These are phyloP conservation scores for Acanthamoeba sp. DNA, from an alignment of 208 protist genomes.

Conservation along the genomic window DNA sequence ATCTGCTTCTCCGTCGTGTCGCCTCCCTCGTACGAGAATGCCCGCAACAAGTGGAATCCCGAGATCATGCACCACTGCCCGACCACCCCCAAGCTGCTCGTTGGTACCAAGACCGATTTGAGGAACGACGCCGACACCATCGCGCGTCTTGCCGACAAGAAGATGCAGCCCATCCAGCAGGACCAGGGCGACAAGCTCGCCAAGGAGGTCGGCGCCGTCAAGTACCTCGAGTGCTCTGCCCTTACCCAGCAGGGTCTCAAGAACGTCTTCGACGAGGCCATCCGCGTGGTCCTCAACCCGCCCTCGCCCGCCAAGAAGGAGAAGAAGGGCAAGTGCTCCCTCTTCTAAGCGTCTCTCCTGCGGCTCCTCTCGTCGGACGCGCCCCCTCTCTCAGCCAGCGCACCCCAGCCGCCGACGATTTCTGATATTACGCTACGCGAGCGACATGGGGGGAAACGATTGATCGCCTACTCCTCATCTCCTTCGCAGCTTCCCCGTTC, in stretches of 20 bases:
- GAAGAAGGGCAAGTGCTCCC: neutral
- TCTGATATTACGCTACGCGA: no score
- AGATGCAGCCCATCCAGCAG: conserved; percentile 81
- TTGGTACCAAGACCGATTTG: conserved; percentile 95
- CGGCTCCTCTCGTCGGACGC: no score
- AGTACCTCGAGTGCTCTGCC: conserved; percentile 95
- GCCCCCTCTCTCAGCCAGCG: no score
- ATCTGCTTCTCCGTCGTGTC: conserved; percentile 90
- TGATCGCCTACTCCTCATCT: no score
- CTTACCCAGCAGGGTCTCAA: conserved; percentile 92
- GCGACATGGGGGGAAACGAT: no score
- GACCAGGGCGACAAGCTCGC: conserved; percentile 86
- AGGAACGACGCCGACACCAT: conserved; percentile 88
- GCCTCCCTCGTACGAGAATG: conserved; percentile 90
- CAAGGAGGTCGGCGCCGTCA: conserved; percentile 89
- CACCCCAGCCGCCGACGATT: no score
- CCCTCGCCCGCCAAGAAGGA: neutral
- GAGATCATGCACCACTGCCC: conserved; percentile 91
- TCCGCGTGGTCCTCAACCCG: conserved; percentile 80
- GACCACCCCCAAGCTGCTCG: conserved; percentile 91
- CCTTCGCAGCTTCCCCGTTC: no score
- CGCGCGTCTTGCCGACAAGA: conserved; percentile 81
- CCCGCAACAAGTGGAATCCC: conserved; percentile 86
- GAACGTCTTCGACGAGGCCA: conserved; percentile 90
- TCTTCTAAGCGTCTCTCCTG: neutral